Evolutionary conservation across 2,329 filamentous ascomycete genomes (phyloP).

Genomic region (Aureobasidium subglaciale): DNA sequence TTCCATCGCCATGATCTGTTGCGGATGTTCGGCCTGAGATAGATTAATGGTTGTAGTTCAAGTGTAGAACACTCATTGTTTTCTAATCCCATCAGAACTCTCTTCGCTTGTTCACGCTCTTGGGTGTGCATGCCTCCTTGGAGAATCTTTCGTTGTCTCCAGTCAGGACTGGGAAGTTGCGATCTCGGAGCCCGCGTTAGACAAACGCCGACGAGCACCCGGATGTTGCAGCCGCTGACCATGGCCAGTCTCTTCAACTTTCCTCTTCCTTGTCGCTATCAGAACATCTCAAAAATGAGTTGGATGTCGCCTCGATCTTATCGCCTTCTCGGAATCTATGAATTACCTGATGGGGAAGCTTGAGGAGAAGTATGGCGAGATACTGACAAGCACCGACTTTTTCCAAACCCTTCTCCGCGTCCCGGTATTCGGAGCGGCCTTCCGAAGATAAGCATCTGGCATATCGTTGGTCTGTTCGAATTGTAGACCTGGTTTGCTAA

Average conservation of each 20-base stretch:
- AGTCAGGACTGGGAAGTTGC: too few relatives aligned
- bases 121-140: too few relatives aligned
- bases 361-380: neutral
- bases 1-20: constrained; percentile 70
- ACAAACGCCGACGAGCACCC: too few relatives aligned
- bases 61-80: too few relatives aligned
- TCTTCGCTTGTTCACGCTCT: too few relatives aligned
- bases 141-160: too few relatives aligned
- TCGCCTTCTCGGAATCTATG: neutral
- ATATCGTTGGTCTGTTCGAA: neutral
- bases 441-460: constrained; percentile 5
- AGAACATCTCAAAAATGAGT: neutral
- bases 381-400: neutral
- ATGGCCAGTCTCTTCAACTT: neutral
- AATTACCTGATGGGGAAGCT: neutral
- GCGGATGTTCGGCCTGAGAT: constrained; percentile 37
- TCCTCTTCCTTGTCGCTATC: neutral
- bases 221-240: too few relatives aligned
- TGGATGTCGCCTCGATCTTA: neutral
- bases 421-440: neutral
- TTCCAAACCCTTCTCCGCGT: neutral
- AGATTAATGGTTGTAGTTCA: constrained; percentile 17
- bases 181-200: too few relatives aligned
- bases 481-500: neutral
- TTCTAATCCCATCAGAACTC: too few relatives aligned